Evolutionary conservation across 352 stramenopile species (phyloP).

Genomic region (Phytophthora aleatoria): DNA sequence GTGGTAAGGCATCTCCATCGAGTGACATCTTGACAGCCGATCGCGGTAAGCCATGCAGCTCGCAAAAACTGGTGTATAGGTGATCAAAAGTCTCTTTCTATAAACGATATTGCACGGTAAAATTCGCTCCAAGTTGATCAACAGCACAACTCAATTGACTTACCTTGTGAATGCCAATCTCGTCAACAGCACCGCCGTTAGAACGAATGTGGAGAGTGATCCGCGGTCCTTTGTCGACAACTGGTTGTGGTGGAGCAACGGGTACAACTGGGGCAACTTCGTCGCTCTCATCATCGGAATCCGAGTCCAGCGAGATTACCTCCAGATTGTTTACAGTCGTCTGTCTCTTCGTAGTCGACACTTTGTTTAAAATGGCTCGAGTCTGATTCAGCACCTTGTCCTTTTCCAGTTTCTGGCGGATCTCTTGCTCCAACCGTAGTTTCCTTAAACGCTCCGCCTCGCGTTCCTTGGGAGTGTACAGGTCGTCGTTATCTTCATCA

Average conservation of each 20-base stretch:
- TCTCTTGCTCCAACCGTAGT: conserved; percentile 56
- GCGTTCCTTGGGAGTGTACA: conserved; percentile 48
- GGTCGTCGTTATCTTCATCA: conserved; percentile 43
- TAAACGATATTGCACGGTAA: conserved; percentile 4
- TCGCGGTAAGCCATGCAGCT: conserved; percentile 61
- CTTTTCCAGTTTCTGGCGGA: conserved; percentile 49
- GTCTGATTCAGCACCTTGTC: conserved; percentile 69
- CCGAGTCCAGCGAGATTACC: conserved; percentile 65
- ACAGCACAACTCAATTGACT: background rate
- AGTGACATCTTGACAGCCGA: conserved; percentile 66
- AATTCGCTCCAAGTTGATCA: background rate
- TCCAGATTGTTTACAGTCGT: conserved; percentile 33
- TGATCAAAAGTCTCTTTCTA: conserved; percentile 70
- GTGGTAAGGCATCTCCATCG: conserved; percentile 50
- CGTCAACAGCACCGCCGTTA: conserved; percentile 58
- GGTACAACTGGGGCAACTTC: background rate
- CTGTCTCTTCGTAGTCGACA: conserved; percentile 27
- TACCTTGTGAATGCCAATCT: conserved; percentile 66
- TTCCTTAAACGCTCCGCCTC: conserved; percentile 42
- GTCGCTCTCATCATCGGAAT: conserved; percentile 44
- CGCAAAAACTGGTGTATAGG: conserved; percentile 69
- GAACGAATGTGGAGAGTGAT: conserved; percentile 63
- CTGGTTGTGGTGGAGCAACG: conserved; percentile 2
- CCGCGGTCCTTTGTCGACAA: conserved; percentile 52
- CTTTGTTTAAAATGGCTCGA: conserved; percentile 59